Percentiles rank a stretch among this genome's conserved stretches.
Conservation (phyloP, 495 filamentous ascomycete genomes). For the Penicillium robsamsonii region DNA sequence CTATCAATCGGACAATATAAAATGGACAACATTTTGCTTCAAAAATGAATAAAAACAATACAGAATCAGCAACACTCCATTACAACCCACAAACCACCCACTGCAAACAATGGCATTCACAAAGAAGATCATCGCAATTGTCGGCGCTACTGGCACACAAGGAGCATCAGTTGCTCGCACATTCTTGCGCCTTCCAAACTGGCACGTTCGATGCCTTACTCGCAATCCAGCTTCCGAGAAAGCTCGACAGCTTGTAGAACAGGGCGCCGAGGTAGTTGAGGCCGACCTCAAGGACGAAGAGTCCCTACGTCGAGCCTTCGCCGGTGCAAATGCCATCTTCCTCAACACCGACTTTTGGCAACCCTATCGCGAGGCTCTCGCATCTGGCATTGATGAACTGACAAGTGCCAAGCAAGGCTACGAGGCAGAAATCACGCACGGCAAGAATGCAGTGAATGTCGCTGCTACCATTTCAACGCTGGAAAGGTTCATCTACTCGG, state of each 20-base stretch:
- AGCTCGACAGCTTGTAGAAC: conserved; percentile 32
- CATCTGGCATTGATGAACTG: conserved; percentile 16
- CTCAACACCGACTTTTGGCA: conserved; percentile 53
- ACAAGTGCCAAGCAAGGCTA: conserved; percentile 43
- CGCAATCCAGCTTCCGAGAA: conserved; percentile 42
- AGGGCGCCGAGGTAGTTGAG: conserved; percentile 49
- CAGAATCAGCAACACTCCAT: too few species aligned
- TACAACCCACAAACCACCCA: too few species aligned
- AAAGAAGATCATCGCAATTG: conserved; percentile 28
- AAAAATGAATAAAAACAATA: too few species aligned
- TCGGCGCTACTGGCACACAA: conserved; percentile 46
- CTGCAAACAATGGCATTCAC: background rate
- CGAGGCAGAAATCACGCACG: conserved; percentile 46
- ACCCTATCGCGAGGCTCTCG: conserved; percentile 18
- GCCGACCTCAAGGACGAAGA: conserved; percentile 45
- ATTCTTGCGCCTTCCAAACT: conserved; percentile 36
- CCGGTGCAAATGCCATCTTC: conserved; percentile 50
- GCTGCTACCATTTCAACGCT: conserved; percentile 45
- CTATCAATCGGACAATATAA: too few species aligned
- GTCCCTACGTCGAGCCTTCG: conserved; percentile 45
- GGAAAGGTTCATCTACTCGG: conserved; percentile 47
- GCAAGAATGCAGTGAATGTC: conserved; percentile 49
- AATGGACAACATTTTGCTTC: too few species aligned
- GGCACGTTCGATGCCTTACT: conserved; percentile 44
- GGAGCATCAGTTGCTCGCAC: conserved; percentile 45